A percentile compares a stretch with the other conserved stretches of the same genome.
These are phyloP conservation scores for Rubia peregrina DNA, from an alignment of 305 asterid species.

Conservation along the genomic window DNA sequence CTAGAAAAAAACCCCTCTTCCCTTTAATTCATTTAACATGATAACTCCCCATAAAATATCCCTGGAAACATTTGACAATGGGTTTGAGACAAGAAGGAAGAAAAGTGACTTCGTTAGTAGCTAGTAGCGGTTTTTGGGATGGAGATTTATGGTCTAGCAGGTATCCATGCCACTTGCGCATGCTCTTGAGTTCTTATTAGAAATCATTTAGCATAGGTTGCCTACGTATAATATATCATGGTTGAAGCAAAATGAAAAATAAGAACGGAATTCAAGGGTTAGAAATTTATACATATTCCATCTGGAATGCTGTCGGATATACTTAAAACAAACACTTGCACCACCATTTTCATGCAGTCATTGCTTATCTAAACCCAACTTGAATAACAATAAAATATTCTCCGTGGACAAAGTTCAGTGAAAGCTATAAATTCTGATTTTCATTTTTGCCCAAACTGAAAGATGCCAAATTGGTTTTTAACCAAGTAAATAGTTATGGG, in stretches of 20 bases:
- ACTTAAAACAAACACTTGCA: too few relatives aligned
- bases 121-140: conserved; percentile 35
- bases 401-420: conserved; percentile 7
- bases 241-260: conserved; percentile 57
- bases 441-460: conserved; percentile 25
- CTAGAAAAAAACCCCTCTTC: not conserved
- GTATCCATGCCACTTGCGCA: conserved; percentile 53
- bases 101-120: conserved; percentile 5
- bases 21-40: conserved; percentile 39
- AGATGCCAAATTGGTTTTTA: conserved; percentile 17
- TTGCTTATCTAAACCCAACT: conserved; percentile 35
- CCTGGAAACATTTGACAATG: conserved; percentile 6
- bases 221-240: conserved; percentile 46
- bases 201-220: conserved; percentile 26
- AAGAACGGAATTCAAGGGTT: not conserved
- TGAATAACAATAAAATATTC: conserved; percentile 33
- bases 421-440: conserved; percentile 27
- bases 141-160: conserved; percentile 25
- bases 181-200: conserved; percentile 24
- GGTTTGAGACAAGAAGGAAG: conserved; percentile 32
- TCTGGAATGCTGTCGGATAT: too few relatives aligned
- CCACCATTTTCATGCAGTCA: too few relatives aligned
- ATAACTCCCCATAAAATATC: not conserved
- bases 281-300: too few relatives aligned
- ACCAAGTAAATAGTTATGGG: conserved; percentile 6